A percentile compares a stretch with the other conserved stretches of the same genome.
Evolutionary conservation across 164 flowering plant genomes (phyloP).

Genomic region (Dillenia turbinata): DNA sequence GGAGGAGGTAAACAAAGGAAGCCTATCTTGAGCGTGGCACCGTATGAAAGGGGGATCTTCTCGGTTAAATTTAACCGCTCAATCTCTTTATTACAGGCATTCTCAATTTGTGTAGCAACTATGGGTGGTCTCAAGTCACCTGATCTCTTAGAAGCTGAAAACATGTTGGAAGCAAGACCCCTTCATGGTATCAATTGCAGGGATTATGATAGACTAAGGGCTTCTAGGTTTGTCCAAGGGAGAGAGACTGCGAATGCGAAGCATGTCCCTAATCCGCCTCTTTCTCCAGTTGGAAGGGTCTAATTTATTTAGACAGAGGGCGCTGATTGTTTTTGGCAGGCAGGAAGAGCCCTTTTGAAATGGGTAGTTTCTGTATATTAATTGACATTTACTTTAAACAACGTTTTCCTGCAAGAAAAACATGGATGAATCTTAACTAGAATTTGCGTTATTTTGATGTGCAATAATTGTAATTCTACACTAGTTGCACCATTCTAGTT

Average conservation of each 20-base stretch:
- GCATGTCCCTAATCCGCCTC: slow-evolving; percentile 53
- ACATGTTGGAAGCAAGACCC: slow-evolving; percentile 15
- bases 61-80: slow-evolving; percentile 50
- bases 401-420: too few species aligned
- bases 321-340: too few species aligned
- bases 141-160: slow-evolving; percentile 19
- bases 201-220: slow-evolving; percentile 11
- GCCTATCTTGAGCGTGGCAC: slow-evolving; percentile 53
- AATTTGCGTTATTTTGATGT: too few species aligned
- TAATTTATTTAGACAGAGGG: slow-evolving; percentile 16
- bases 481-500: too few species aligned
- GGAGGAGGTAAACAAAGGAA: slow-evolving; percentile 32
- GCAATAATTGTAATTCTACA: too few species aligned
- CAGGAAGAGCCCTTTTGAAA: too few species aligned
- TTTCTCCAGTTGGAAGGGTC: slow-evolving; percentile 71
- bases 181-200: slow-evolving; percentile 11
- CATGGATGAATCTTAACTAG: too few species aligned
- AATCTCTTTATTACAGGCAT: slow-evolving; percentile 68
- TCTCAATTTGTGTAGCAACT: slow-evolving; percentile 59
- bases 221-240: slow-evolving; percentile 7
- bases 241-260: slow-evolving; percentile 19
- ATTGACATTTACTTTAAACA: too few species aligned
- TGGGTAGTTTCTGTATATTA: too few species aligned
- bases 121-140: slow-evolving; percentile 31
- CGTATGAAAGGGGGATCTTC: slow-evolving; percentile 44